Conservation (phyloP, 2,329 filamentous ascomycete species). For the Colletotrichum sidae region DNA sequence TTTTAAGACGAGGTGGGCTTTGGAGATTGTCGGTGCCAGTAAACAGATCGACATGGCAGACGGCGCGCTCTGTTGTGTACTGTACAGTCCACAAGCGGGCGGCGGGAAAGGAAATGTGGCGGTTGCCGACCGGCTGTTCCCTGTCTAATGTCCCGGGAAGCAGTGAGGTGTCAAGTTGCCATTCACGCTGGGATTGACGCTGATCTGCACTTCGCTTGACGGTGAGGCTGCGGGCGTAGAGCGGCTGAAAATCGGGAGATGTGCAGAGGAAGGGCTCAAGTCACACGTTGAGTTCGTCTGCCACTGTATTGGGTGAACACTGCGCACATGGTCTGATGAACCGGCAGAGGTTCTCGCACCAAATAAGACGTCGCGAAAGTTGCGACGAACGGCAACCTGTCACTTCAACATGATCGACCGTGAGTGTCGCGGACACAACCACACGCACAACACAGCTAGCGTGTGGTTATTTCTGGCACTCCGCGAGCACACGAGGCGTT, state of each 20-base stretch:
- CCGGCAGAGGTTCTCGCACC: no score
- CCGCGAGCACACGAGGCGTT: conserved; percentile 2
- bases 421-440: neutral
- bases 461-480: conserved; percentile 22
- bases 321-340: no score
- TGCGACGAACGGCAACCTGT: conserved; percentile 12
- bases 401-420: neutral
- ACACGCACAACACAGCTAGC: no score
- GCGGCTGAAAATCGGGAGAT: conserved; percentile 16
- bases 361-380: conserved; percentile 2
- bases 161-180: conserved; percentile 10
- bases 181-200: neutral
- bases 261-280: neutral
- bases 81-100: no score
- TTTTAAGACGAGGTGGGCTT: neutral
- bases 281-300: no score
- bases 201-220: conserved; percentile 18
- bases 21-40: no score
- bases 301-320: no score
- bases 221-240: neutral
- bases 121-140: conserved; percentile 13
- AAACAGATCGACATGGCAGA: no score
- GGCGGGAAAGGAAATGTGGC: conserved; percentile 8
- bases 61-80: no score
- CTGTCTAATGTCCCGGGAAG: neutral